These are phyloP conservation scores for Globisporangium ultimum DNA, from an alignment of 352 stramenopile species.

Conservation along the genomic window DNA sequence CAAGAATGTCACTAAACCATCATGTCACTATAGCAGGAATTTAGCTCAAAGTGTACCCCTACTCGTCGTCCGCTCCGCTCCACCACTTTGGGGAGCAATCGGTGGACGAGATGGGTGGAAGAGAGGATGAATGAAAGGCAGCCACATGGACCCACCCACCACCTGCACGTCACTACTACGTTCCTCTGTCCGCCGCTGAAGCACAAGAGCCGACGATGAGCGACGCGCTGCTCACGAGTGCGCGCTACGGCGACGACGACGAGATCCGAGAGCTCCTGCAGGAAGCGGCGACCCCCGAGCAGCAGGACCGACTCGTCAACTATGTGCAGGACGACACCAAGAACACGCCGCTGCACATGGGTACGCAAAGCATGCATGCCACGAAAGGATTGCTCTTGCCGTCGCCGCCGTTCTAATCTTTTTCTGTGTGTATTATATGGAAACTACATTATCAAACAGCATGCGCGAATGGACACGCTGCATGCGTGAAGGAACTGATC, in stretches of 20 bases:
- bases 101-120: too few relatives aligned
- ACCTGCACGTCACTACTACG: too few relatives aligned
- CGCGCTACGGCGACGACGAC: constrained; percentile 67
- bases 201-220: constrained; percentile 8
- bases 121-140: too few relatives aligned
- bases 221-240: constrained; percentile 61
- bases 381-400: neutral
- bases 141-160: too few relatives aligned
- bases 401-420: neutral
- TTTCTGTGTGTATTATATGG: neutral
- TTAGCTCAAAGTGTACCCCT: too few relatives aligned
- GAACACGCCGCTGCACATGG: constrained; percentile 86
- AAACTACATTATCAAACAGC: too few relatives aligned
- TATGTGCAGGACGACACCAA: constrained; percentile 69
- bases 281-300: constrained; percentile 9
- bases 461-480: constrained; percentile 72
- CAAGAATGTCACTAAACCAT: too few relatives aligned
- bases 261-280: constrained; percentile 49
- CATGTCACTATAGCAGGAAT: too few relatives aligned
- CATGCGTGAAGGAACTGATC: constrained; percentile 65
- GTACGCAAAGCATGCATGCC: constrained; percentile 19
- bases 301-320: constrained; percentile 48
- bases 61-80: too few relatives aligned
- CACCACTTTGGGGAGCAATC: too few relatives aligned
- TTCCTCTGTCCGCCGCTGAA: too few relatives aligned